These are phyloP conservation scores for Ascoidea rubescens DNA, from an alignment of 805 yeast genomes.

Conservation along the genomic window DNA sequence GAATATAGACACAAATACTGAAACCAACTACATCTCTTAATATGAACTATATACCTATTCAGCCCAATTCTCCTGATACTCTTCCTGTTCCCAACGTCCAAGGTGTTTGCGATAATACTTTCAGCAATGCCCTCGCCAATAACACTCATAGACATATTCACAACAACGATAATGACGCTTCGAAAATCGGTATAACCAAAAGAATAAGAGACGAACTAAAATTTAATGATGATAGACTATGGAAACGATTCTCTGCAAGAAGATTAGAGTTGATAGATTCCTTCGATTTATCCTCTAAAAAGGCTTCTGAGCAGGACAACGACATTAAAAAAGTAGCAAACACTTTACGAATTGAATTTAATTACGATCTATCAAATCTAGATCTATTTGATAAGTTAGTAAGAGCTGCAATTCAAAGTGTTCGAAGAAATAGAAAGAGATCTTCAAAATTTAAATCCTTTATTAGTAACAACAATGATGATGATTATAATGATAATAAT, in stretches of 20 bases:
- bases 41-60: too few species aligned
- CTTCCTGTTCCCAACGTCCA: too few species aligned
- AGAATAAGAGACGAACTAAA: slow-evolving; percentile 37
- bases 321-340: slow-evolving; percentile 70
- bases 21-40: too few species aligned
- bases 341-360: slow-evolving; percentile 64
- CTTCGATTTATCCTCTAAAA: slow-evolving; percentile 40
- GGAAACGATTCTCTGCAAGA: slow-evolving; percentile 89
- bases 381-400: slow-evolving; percentile 82
- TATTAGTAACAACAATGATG: too few species aligned
- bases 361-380: slow-evolving; percentile 41
- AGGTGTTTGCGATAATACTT: too few species aligned
- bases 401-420: slow-evolving; percentile 88
- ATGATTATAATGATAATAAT: not conserved
- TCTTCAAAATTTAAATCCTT: slow-evolving; percentile 14
- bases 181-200: slow-evolving; percentile 23
- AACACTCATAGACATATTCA: too few species aligned
- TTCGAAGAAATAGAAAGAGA: slow-evolving; percentile 73
- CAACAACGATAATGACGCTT: too few species aligned
- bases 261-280: slow-evolving; percentile 81
- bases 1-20: too few species aligned
- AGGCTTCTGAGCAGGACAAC: slow-evolving; percentile 88
- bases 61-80: too few species aligned
- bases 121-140: too few species aligned
- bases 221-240: slow-evolving; percentile 67